Base-by-base conservation (phyloP, 116 monocot species). In the Papilionanthe hybrid region DNA sequence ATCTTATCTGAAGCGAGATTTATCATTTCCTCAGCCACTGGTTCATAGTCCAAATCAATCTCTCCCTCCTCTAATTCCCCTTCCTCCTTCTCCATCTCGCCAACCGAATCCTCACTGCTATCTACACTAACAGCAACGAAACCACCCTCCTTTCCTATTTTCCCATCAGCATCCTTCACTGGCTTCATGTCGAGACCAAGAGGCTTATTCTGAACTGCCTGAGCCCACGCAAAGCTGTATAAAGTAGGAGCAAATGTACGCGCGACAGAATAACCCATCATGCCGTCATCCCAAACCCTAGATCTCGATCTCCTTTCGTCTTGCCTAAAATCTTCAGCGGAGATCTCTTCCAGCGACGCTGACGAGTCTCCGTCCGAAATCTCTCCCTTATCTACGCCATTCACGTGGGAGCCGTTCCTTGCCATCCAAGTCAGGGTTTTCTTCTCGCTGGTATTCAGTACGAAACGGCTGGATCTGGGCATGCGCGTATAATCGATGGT, bases 171-270 rank as follows among this genome's bases (percentile, higher is more conserved):
- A 20, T 75, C 79, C 53, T 56, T 23, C 66, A 9, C 47, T 45
- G n/a, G 42, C 63, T 44, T 82, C 42, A 77, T 55, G 23, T 85
- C 84, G 20, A 89, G 47, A 17, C 83, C 92, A 30, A 98, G 86
- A n/a, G 98, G 98, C 82, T 98, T 93, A 90, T 98, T 98, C 87
- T 87, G 91, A 43, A 98, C 94, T 18, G 98, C 98, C 86, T 93
- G 94, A 23, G 94, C 88, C 98, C 98, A 98, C 19, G 98, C 98
- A 83, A 94, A 91, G 74, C 86, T 94, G 84, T 92, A 90, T 9
- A 94, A 82, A 47, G 85, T 79, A 12, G 89, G 82, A n/a, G 67
- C 81, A 82, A 84, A 91, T 84, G 75, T 86, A 55, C 83, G 71
- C n/a, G 82, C 56, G 37, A 84, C 78, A 4, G 85, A 65, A 65